Evolutionary conservation across 768 basidiomycete genomes (phyloP).

Genomic region (Suillus hirtellus): DNA sequence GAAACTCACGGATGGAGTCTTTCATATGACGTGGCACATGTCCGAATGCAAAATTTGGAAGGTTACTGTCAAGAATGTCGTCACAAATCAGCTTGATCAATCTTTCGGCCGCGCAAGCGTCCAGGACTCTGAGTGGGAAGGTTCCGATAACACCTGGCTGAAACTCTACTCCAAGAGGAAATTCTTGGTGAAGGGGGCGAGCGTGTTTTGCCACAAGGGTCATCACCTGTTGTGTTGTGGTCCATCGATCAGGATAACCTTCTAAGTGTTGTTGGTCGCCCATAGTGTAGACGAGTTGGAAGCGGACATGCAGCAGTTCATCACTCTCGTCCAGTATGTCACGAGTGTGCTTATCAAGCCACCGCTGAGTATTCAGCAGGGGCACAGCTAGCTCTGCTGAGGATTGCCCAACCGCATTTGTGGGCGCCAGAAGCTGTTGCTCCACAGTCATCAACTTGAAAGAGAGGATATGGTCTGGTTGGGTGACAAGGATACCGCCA

Average conservation of each 20-base stretch:
- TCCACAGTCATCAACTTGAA: slow-evolving; percentile 44
- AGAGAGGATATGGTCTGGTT: slow-evolving; percentile 55
- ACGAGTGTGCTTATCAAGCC: slow-evolving; percentile 26
- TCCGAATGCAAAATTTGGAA: slow-evolving; percentile 21
- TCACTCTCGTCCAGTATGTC: slow-evolving; percentile 35
- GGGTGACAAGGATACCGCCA: slow-evolving; percentile 44
- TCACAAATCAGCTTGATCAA: slow-evolving; percentile 1
- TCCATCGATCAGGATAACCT: slow-evolving; percentile 44
- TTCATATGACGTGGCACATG: slow-evolving; percentile 20
- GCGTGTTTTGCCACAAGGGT: slow-evolving; percentile 20
- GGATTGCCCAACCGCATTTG: slow-evolving; percentile 2
- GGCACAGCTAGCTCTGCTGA: slow-evolving; percentile 12
- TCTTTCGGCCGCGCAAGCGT: slow-evolving; percentile 1
- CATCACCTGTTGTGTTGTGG: slow-evolving; percentile 38
- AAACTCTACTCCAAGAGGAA: slow-evolving; percentile 13
- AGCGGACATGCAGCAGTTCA: slow-evolving; percentile 41
- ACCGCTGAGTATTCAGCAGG: slow-evolving; percentile 24
- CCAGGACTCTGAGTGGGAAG: slow-evolving; percentile 15
- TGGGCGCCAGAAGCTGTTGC: slow-evolving; percentile 7
- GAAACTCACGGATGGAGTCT: slow-evolving; percentile 23
- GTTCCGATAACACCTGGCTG: background rate
- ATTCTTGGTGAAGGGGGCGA: background rate
- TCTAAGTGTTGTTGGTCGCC: slow-evolving; percentile 39
- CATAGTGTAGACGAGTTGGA: slow-evolving; percentile 49
- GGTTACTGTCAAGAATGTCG: slow-evolving; percentile 22